Evolutionary conservation across 805 yeast species (phyloP).

Genomic region (Wickerhamomyces rabaulensis): DNA sequence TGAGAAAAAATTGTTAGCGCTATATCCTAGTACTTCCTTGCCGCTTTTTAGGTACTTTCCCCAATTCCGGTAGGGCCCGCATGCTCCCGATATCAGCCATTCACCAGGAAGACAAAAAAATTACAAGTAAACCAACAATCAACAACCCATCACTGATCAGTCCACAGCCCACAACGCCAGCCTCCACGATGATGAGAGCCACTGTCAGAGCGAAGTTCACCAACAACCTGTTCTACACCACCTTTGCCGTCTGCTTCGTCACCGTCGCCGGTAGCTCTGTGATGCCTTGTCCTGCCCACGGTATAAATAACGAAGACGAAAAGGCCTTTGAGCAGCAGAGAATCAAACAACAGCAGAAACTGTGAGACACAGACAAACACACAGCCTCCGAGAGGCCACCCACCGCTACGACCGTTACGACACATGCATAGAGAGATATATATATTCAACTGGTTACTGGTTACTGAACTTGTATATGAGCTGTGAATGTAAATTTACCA

Average conservation of each 20-base stretch:
- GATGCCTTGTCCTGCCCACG: slow-evolving; percentile 39
- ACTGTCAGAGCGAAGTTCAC: slow-evolving; percentile 49
- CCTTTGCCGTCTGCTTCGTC: slow-evolving; percentile 55
- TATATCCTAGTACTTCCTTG: no score
- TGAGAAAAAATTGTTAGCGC: no score
- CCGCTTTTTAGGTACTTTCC: no score
- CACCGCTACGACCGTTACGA: background rate
- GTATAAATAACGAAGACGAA: slow-evolving; percentile 36
- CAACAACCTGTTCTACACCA: slow-evolving; percentile 48
- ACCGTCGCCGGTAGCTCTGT: slow-evolving; percentile 38
- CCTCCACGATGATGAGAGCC: slow-evolving; percentile 37
- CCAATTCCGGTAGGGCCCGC: background rate
- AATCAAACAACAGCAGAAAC: slow-evolving; percentile 6
- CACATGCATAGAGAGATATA: background rate
- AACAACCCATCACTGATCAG: background rate
- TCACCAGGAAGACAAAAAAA: background rate
- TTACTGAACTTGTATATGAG: background rate
- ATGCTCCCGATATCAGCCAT: background rate
- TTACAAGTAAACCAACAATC: background rate
- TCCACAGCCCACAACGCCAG: background rate
- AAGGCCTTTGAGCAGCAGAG: slow-evolving; percentile 17
- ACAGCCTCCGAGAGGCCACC: background rate
- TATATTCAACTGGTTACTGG: background rate
- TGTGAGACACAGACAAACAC: background rate
- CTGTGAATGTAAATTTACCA: background rate